A percentile compares a stretch with the other conserved stretches of the same genome.
phyloP scores from a whole-genome alignment of 139 green algal species.

The Coccomyxa sp. region DNA sequence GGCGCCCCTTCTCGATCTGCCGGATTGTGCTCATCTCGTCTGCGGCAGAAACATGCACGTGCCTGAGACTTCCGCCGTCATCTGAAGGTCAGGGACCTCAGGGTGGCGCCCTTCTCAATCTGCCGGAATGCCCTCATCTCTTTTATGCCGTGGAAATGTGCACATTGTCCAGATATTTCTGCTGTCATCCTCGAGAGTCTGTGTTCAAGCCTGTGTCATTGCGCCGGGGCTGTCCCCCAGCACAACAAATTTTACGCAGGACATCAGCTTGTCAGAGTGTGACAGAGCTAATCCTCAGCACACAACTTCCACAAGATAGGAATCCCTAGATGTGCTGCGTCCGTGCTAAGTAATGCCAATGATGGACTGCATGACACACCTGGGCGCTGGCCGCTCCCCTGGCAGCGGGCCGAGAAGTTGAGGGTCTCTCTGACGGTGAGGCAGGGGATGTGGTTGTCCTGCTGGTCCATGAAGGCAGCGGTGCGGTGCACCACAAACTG shows the following conservation, averaged over 20 bases:
- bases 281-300: no score
- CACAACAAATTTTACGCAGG: not conserved
- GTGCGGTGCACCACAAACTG: conserved; percentile 39
- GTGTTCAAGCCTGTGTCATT: no score
- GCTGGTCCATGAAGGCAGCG: conserved; percentile 45
- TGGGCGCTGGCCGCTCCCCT: conserved; percentile 14
- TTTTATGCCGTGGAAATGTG: conserved; percentile 7
- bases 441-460: conserved; percentile 42
- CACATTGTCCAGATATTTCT: no score
- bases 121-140: conserved; percentile 16
- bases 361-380: conserved; percentile 5
- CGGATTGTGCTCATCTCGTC: conserved; percentile 18
- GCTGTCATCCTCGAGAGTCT: no score
- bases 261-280: no score
- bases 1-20: conserved; percentile 15
- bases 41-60: conserved; percentile 8
- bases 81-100: conserved; percentile 23
- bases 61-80: no score
- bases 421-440: conserved; percentile 50
- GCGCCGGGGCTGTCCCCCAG: no score
- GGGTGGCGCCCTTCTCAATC: conserved; percentile 24
- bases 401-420: conserved; percentile 37
- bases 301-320: no score
- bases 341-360: no score
- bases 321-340: no score